Evolutionary conservation across 2,329 filamentous ascomycete genomes (phyloP), one percentile per base, ranked within the genome.

Genomic region (Furcasterigmium sp.): DNA sequence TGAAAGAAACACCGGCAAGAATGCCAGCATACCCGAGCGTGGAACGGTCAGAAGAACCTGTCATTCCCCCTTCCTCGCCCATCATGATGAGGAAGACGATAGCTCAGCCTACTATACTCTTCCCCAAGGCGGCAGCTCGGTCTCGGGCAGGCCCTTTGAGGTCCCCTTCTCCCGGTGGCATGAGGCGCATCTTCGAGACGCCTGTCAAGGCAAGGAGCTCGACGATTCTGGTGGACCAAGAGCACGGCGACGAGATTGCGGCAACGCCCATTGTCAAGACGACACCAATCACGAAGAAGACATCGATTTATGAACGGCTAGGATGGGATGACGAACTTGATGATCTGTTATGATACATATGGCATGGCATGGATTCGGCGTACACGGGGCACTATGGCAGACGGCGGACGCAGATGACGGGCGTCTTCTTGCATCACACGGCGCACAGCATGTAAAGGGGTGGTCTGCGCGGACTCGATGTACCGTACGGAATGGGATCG

Each of bases 301-400:
- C 58, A 48, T 74, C 72, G 10, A 73, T 81, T 41, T 82, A 75
- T 51, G 66, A 76, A 52, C 64, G 63, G 50, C 57, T 81, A 34
- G 77, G 78, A 37, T 82, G 78, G 78, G 75, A 80, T 53, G 69
- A 78, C 46, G 75, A 80, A 47, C 63, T 70, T 55, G 72, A 78
- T 55, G 66, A 70, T 56, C 56, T 68, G 58, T 62, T 47, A 65
- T 60, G 60, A 47, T 40, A 38, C 37, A 23, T 35, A 26, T 30
- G 41, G 37, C 38, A 28, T 46, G 39, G 45, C 46, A 45, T 48
- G 38, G 37, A n/a, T 21, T 37, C 43, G 50, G 53, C 52, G 46
- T 51, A 51, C 28, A 48, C 43, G 40, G 25, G 26, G 34, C 20
- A 37, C 29, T n/a, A n/a, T n/a, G n/a, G n/a, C n/a, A n/a, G n/a